Evolutionary conservation across 768 basidiomycete species (phyloP).

Genomic region (Dioszegia hungarica): DNA sequence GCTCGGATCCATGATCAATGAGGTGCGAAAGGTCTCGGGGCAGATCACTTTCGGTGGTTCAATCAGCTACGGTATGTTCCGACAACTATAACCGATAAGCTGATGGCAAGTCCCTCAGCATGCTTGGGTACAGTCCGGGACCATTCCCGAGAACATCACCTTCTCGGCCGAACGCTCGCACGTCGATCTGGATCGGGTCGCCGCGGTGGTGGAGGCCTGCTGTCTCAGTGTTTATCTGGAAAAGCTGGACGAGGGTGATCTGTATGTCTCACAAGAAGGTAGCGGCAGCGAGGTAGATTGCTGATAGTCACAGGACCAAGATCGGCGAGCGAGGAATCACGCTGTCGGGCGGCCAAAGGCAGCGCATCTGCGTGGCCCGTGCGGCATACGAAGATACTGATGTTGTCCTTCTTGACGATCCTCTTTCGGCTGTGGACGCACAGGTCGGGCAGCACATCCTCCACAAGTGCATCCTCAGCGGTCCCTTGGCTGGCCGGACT

Average conservation of each 20-base stretch:
- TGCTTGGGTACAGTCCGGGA: slow-evolving; percentile 47
- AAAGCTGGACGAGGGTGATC: slow-evolving; percentile 30
- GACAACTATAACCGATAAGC: background rate
- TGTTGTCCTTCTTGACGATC: slow-evolving; percentile 46
- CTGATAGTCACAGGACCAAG: slow-evolving; percentile 57
- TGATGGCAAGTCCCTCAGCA: slow-evolving; percentile 38
- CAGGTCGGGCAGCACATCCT: slow-evolving; percentile 66
- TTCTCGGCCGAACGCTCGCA: slow-evolving; percentile 26
- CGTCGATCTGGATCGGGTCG: slow-evolving; percentile 21
- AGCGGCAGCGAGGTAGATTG: too few species aligned
- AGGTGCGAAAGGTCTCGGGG: slow-evolving; percentile 35
- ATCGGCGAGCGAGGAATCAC: slow-evolving; percentile 72
- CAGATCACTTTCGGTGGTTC: slow-evolving; percentile 34
- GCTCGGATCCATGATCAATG: slow-evolving; percentile 38
- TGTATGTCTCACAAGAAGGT: too few species aligned
- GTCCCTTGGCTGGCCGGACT: slow-evolving; percentile 56
- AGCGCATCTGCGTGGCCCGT: slow-evolving; percentile 39
- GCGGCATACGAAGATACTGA: slow-evolving; percentile 32
- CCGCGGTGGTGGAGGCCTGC: slow-evolving; percentile 37
- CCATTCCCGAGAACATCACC: slow-evolving; percentile 45
- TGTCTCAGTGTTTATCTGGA: slow-evolving; percentile 32
- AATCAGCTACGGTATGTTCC: slow-evolving; percentile 31
- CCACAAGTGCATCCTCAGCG: slow-evolving; percentile 56
- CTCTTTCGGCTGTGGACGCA: slow-evolving; percentile 69
- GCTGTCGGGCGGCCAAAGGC: slow-evolving; percentile 46